Evolutionary conservation across 2,329 filamentous ascomycete genomes (phyloP).

Genomic region (Aspergillus thermomutatus): DNA sequence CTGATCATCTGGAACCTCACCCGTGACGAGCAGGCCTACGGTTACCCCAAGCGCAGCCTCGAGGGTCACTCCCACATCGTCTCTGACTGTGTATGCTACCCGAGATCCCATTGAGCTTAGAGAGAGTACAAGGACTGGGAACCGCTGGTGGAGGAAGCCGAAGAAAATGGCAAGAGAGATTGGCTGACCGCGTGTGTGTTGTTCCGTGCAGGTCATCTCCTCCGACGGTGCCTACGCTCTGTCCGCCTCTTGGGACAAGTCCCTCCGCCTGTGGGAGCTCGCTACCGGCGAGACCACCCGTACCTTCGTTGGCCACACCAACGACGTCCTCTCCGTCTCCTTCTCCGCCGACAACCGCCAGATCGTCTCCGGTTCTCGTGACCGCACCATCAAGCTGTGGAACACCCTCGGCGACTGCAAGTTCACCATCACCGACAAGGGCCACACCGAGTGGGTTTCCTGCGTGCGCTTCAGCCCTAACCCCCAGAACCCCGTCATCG

Average conservation of each 20-base stretch:
- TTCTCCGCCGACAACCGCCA: constrained; percentile 99
- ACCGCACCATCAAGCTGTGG: constrained; percentile 99
- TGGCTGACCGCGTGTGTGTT: constrained; percentile 28
- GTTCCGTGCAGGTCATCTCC: constrained; percentile 76
- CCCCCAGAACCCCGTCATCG: constrained; percentile 99
- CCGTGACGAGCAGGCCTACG: constrained; percentile 96
- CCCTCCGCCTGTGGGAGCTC: constrained; percentile 98
- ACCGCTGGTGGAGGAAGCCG: constrained; percentile 6
- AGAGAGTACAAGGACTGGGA: constrained; percentile 6
- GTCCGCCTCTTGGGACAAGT: constrained; percentile 99
- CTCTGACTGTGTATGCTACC: constrained; percentile 91
- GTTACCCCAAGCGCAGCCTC: constrained; percentile 98
- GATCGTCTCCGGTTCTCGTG: constrained; percentile 97
- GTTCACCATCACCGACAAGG: constrained; percentile 99
- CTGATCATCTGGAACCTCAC: constrained; percentile 99
- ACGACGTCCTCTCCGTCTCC: constrained; percentile 98
- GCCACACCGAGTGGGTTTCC: constrained; percentile 99
- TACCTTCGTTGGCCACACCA: constrained; percentile 98
- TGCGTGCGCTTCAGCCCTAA: constrained; percentile 99
- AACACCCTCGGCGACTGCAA: constrained; percentile 99
- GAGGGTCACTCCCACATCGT: constrained; percentile 99
- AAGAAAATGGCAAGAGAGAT: constrained; percentile 12
- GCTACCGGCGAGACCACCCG: constrained; percentile 95
- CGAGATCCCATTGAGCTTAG: constrained; percentile 7
- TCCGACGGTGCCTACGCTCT: constrained; percentile 99